Conservation (phyloP, 805 yeast genomes). For the Ogataea ganodermae region DNA sequence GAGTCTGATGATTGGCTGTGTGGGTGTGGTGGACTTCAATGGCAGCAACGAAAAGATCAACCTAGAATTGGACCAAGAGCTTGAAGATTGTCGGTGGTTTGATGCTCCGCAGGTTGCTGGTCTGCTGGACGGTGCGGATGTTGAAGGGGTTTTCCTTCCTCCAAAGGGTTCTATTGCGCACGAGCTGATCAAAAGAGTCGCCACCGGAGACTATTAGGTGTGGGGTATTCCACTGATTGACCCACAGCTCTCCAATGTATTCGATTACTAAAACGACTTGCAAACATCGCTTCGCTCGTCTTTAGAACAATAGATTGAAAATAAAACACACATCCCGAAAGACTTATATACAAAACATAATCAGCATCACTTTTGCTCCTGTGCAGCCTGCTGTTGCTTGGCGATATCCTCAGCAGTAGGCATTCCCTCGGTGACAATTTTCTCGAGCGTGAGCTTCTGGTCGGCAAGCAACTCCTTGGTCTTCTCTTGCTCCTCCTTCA, state of each 20-base stretch:
- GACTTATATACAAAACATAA: conserved; percentile 1
- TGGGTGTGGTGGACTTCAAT: conserved; percentile 73
- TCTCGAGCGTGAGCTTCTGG: conserved; percentile 81
- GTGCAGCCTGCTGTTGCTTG: conserved; percentile 35
- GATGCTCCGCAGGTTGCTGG: conserved; percentile 51
- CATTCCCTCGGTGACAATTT: conserved; percentile 79
- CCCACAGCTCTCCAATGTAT: too few species aligned
- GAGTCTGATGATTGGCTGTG: conserved; percentile 89
- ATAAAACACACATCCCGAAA: too few species aligned
- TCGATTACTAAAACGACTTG: too few species aligned
- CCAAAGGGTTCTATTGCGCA: conserved; percentile 46
- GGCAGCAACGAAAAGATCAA: conserved; percentile 64
- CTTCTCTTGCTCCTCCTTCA: conserved; percentile 82
- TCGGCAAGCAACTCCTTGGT: conserved; percentile 80
- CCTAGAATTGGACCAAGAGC: conserved; percentile 82
- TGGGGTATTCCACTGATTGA: too few species aligned
- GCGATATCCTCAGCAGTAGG: conserved; percentile 70
- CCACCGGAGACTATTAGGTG: conserved; percentile 4
- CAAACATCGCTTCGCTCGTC: background rate
- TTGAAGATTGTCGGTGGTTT: conserved; percentile 87
- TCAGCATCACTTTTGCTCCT: conserved; percentile 12
- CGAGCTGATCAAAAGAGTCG: conserved; percentile 39
- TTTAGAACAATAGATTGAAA: too few species aligned
- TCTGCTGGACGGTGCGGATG: conserved; percentile 17
- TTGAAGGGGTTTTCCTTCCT: conserved; percentile 42